Evolutionary conservation across 257 asterid genomes (phyloP), one percentile per base, ranked within the genome.

Genomic region (Solanum paucissectum): DNA sequence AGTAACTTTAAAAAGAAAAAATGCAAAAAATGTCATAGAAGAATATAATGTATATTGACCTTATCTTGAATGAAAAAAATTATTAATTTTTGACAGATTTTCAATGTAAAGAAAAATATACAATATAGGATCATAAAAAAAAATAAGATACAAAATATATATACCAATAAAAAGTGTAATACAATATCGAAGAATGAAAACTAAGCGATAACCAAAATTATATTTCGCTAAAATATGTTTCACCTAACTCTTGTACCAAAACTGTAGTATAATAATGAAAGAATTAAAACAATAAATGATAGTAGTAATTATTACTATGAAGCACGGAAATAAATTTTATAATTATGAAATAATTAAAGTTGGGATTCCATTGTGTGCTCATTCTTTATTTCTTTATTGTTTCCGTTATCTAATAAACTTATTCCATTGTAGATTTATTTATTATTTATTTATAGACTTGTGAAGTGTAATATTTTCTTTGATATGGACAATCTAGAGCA

Each of bases 301-400:
- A 36, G 18, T 21, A 36, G 83, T 76, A 81, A 81, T 81, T 29
- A 81, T 27, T 29, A 52, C n/a, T 38, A 40, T 64, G 25, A 42
- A 72, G 42, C 16, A 81, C 69, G 69, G 85, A 77, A 79, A 77
- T 20, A 10, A 32, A 64, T 62, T 58, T 88, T 75, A 64, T 7
- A 27, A 68, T 81, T 46, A 46, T 81, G 85, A 49, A 87, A 88
- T 86, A 55, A 60, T 86, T 72, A 90, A 90, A 66, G 84, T 62
- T 86, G 72, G 49, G 89, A 90, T 86, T 86, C 89, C 90, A 69
- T 52, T 81, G 29, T 71, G 77, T 38, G 89, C 79, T 85, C 3
- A 21, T 85, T 32, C 40, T 85, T 68, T 74, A 86, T 69, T 72
- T 69, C 29, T 81, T 16, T 18, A 16, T 81, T 49, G 14, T 46